These are phyloP conservation scores for Helotiales sp. DNA, from an alignment of 2,329 filamentous ascomycete genomes.

Conservation along the genomic window DNA sequence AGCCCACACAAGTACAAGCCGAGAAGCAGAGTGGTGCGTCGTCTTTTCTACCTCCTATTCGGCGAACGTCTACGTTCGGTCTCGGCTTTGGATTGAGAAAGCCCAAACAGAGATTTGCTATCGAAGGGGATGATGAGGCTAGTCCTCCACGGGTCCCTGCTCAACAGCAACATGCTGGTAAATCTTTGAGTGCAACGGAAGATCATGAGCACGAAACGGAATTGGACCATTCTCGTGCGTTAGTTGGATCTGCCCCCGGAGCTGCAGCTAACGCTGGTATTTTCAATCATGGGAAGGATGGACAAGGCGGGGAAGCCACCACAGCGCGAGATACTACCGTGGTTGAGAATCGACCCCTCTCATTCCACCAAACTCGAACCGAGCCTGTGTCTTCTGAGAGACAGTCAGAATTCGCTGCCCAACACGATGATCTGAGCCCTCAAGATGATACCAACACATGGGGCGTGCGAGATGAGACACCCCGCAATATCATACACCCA, in stretches of 20 bases:
- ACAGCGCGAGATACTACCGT: background rate
- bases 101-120: conserved; percentile 38
- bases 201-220: background rate
- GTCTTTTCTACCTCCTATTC: conserved; percentile 62
- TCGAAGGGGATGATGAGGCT: conserved; percentile 37
- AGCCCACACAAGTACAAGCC: background rate
- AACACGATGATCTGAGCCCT: background rate
- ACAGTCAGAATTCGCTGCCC: background rate
- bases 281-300: background rate
- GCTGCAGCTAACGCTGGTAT: background rate
- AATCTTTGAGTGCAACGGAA: background rate
- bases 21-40: conserved; percentile 24
- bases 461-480: background rate
- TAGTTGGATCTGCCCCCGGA: background rate
- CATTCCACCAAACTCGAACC: background rate
- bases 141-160: conserved; percentile 5
- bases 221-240: background rate
- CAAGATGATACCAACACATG: conserved; percentile 12
- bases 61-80: conserved; percentile 62
- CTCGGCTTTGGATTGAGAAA: conserved; percentile 43
- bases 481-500: background rate
- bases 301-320: background rate
- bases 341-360: background rate
- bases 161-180: conserved; percentile 5
- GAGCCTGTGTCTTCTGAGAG: background rate